Base-by-base conservation (phyloP, 176 grass and related monocot genomes). In the Triticum monococcum region DNA sequence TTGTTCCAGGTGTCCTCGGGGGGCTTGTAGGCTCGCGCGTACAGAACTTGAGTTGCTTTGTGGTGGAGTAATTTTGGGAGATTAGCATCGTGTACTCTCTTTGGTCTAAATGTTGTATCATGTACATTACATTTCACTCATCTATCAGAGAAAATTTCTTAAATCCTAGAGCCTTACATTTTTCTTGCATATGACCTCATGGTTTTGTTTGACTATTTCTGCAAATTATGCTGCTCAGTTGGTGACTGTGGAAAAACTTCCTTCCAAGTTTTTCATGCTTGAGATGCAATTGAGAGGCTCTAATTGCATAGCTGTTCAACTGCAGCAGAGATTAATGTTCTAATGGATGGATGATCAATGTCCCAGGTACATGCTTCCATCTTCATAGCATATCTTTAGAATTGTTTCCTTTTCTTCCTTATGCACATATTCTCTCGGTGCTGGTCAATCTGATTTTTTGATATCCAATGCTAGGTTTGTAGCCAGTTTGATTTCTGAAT, bases 41-140 rank as follows among this genome's bases (percentile, higher is more conserved):
- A 84, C 63, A 85, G 71, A 88, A 88, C 28, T 91, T 80, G 71
- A 64, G 63, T 85, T 84, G 77, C 82, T 78, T 88, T 77, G 77
- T 88, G 90, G 86, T 81, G 89, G 82, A 56, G 81, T 88, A 88
- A 78, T 72, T 88, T 85, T n/a, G 77, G 89, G 81, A 81, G 82
- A 88, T 88, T 91, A 91, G 86, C 71, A 64, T 78, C 78, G 64
- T 82, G 82, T 78, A 78, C 82, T 88, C 86, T 82, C 82, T 82
- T 82, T 85, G 81, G 23, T 60, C 31, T 78, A 72, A 79, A 87
- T 87, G 65, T 28, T 91, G 82, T 91, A 91, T 62, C 81, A 4
- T 87, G 75, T 91, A 91, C 81, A 88, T 88, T 77, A 77, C 86
- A 81, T 88, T 91, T 91, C 69, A 70, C 48, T 77, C 63, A 20